These are phyloP conservation scores for Pichia cephalocereana DNA, from an alignment of 805 yeast species.

Conservation along the genomic window DNA sequence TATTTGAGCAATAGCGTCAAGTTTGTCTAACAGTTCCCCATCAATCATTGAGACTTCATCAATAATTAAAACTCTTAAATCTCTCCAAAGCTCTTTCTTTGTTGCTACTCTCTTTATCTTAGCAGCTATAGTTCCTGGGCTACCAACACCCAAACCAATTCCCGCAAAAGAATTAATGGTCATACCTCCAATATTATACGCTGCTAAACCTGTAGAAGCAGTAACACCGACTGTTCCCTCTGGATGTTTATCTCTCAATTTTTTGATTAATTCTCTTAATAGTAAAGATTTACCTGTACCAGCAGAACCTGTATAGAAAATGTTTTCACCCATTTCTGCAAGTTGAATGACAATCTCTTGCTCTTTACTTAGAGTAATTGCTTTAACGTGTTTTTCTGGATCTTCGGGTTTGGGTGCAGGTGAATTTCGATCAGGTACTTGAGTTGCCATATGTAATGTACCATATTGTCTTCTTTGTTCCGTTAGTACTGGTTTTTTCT, in stretches of 20 bases:
- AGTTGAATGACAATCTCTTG: conserved; percentile 58
- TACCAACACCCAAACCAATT: conserved; percentile 61
- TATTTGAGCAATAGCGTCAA: conserved; percentile 49
- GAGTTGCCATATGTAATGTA: conserved; percentile 4
- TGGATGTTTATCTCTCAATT: conserved; percentile 37
- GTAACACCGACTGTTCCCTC: conserved; percentile 57
- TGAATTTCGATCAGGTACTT: background rate
- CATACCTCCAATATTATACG: conserved; percentile 71
- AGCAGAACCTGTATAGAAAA: conserved; percentile 95
- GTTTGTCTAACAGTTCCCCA: conserved; percentile 54
- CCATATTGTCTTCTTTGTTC: background rate
- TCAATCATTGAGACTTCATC: conserved; percentile 82
- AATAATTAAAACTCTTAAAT: conserved; percentile 49
- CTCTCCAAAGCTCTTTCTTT: conserved; percentile 45
- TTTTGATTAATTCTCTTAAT: conserved; percentile 52
- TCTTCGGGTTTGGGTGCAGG: too few relatives aligned
- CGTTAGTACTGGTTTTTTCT: background rate
- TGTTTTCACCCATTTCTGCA: conserved; percentile 51
- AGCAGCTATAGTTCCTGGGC: conserved; percentile 34
- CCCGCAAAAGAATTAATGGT: conserved; percentile 74
- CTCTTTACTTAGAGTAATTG: conserved; percentile 38
- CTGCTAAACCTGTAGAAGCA: conserved; percentile 81
- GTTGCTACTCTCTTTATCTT: conserved; percentile 46
- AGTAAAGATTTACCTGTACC: conserved; percentile 96
- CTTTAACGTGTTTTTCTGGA: background rate